Conservation (phyloP, 768 basidiomycete species). For the Trametes cubensis region DNA sequence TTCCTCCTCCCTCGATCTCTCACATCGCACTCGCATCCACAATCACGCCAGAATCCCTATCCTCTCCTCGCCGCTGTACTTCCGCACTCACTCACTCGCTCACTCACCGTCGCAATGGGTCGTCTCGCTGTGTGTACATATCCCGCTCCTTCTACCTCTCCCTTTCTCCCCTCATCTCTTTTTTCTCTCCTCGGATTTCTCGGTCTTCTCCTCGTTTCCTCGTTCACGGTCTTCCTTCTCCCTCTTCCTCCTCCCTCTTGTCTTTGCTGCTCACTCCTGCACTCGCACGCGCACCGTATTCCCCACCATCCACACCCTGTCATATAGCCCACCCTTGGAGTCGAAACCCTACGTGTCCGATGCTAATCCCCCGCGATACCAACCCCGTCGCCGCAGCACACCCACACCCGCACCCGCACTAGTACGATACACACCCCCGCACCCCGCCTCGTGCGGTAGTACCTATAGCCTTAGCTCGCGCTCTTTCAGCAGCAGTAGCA, state of each 20-base stretch:
- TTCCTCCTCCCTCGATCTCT: background rate
- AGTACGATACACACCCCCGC: background rate
- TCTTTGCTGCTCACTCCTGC: background rate
- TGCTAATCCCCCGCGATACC: constrained; percentile 25
- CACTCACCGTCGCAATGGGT: constrained; percentile 1
- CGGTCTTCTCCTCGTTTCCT: constrained; percentile 13
- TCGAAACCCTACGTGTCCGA: constrained; percentile 16
- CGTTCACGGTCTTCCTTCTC: constrained; percentile 2
- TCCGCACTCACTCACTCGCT: background rate
- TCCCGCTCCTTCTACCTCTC: constrained; percentile 8
- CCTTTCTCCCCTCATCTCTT: background rate
- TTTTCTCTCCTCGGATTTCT: constrained; percentile 12
- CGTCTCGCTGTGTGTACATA: constrained; percentile 22
- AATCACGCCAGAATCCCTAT: constrained; percentile 3
- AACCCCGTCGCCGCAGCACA: constrained; percentile 19
- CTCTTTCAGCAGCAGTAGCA: background rate
- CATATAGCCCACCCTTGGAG: background rate
- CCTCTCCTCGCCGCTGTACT: constrained; percentile 16
- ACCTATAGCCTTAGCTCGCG: background rate
- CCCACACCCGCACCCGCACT: constrained; percentile 1
- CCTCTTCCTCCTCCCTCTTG: constrained; percentile 6
- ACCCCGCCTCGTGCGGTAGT: too few relatives aligned
- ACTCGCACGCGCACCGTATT: background rate
- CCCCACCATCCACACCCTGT: constrained; percentile 3
- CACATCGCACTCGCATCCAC: constrained; percentile 5